Percentiles rank a stretch among this genome's conserved stretches.
Conservation (phyloP, 139 green algal species). For the Spirogloea muscicola region DNA sequence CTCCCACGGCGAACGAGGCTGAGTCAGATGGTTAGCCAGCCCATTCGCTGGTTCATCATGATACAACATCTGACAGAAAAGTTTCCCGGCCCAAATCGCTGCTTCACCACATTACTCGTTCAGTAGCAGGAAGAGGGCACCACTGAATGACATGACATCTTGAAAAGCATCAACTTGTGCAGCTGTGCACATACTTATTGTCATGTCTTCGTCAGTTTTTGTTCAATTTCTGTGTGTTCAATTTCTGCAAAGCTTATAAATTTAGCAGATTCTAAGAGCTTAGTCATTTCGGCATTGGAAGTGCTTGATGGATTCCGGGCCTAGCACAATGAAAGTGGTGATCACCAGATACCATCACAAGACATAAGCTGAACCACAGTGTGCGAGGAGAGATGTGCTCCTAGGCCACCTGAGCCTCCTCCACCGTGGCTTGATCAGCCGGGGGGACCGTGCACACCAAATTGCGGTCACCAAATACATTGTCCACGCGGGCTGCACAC, state of each 20-base stretch:
- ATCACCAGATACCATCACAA: not conserved
- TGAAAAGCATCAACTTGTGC: too few relatives aligned
- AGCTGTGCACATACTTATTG: too few relatives aligned
- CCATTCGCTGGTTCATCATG: too few relatives aligned
- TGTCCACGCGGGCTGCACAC: slow-evolving; percentile 78
- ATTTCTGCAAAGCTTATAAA: not conserved
- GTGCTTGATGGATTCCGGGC: not conserved
- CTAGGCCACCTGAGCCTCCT: slow-evolving; percentile 4
- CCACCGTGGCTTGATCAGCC: slow-evolving; percentile 15
- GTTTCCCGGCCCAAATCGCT: too few relatives aligned
- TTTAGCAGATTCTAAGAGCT: not conserved
- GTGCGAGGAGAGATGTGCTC: not conserved
- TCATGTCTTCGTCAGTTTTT: too few relatives aligned
- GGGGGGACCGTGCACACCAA: slow-evolving; percentile 57
- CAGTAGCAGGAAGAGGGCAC: too few relatives aligned
- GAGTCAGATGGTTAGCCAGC: too few relatives aligned
- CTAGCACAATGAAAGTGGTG: not conserved
- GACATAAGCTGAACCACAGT: not conserved
- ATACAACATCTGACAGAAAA: too few relatives aligned
- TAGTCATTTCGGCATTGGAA: not conserved
- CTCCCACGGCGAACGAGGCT: too few relatives aligned
- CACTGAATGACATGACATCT: too few relatives aligned
- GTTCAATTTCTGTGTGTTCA: too few relatives aligned
- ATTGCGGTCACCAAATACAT: slow-evolving; percentile 96
- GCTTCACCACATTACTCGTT: too few relatives aligned